phyloP scores from a whole-genome alignment of 495 filamentous ascomycete genomes.

The Xeromyces bisporus region DNA sequence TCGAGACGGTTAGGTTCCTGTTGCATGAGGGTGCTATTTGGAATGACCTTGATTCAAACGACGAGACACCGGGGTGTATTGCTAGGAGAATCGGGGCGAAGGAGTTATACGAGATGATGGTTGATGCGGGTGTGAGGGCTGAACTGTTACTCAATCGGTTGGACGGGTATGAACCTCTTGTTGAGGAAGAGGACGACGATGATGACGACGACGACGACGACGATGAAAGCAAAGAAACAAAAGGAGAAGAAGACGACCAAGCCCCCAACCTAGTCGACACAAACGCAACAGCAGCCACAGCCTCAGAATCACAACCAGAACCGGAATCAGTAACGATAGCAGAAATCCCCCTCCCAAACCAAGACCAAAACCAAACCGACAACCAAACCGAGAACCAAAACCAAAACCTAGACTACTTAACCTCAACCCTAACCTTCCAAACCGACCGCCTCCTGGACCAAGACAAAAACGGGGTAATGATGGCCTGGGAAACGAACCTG shows the following conservation, averaged over 20 bases:
- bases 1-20: conserved; percentile 54
- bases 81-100: conserved; percentile 50
- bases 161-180: conserved; percentile 61
- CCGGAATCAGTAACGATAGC: conserved; percentile 7
- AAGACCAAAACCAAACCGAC: too few species aligned
- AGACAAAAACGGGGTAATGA: conserved; percentile 83
- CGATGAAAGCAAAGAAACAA: conserved; percentile 9
- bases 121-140: conserved; percentile 82
- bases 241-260: conserved; percentile 4
- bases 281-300: neutral
- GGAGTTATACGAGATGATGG: conserved; percentile 69
- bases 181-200: conserved; percentile 43
- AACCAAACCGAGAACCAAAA: conserved; percentile 33
- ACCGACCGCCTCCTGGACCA: conserved; percentile 62
- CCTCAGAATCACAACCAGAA: conserved; percentile 7
- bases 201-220: conserved; percentile 13
- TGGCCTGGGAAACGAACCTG: conserved; percentile 87
- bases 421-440: conserved; percentile 57
- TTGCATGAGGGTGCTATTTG: conserved; percentile 84
- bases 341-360: too few species aligned
- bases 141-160: conserved; percentile 67
- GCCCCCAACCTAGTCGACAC: conserved; percentile 1
- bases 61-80: conserved; percentile 85
- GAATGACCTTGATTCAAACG: conserved; percentile 77
- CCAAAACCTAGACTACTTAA: conserved; percentile 62